phyloP scores from a whole-genome alignment of 2,329 filamentous ascomycete species.

The Fusarium napiforme region DNA sequence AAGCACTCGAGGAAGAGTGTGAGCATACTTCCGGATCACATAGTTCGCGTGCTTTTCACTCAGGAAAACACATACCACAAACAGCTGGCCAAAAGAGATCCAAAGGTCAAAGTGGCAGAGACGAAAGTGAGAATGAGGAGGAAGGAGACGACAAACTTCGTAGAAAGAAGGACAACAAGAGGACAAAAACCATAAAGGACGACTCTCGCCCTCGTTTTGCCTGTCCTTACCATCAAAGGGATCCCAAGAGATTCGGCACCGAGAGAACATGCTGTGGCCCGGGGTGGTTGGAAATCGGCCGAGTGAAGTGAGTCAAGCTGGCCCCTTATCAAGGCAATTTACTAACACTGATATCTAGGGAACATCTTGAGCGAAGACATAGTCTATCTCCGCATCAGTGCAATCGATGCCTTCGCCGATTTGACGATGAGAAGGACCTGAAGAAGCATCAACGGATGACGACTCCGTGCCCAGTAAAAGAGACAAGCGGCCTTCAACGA shows the following conservation, averaged over 20 bases:
- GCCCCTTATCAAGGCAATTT: neutral
- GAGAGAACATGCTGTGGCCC: slow-evolving; percentile 41
- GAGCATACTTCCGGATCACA: slow-evolving; percentile 23
- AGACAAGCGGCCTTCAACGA: slow-evolving; percentile 13
- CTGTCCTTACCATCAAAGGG: slow-evolving; percentile 52
- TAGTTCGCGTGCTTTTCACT: slow-evolving; percentile 25
- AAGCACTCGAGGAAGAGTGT: slow-evolving; percentile 35
- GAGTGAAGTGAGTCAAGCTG: slow-evolving; percentile 39
- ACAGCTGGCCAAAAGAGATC: slow-evolving; percentile 35
- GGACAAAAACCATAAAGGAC: slow-evolving; percentile 49
- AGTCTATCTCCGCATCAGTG: slow-evolving; percentile 36
- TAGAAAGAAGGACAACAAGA: slow-evolving; percentile 50
- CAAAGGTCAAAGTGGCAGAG: slow-evolving; percentile 24
- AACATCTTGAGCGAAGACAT: slow-evolving; percentile 40
- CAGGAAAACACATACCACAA: slow-evolving; percentile 10
- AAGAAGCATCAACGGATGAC: slow-evolving; percentile 36
- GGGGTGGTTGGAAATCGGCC: slow-evolving; percentile 37
- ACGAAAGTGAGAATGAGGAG: slow-evolving; percentile 46
- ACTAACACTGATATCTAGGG: slow-evolving; percentile 23
- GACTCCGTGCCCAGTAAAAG: slow-evolving; percentile 34
- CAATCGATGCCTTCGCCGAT: slow-evolving; percentile 31
- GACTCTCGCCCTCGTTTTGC: slow-evolving; percentile 47
- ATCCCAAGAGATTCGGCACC: slow-evolving; percentile 43
- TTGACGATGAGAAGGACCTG: slow-evolving; percentile 32
- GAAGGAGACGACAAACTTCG: slow-evolving; percentile 45